Base-by-base conservation (phyloP, 352 stramenopile species). In the Globisporangium lucens region DNA sequence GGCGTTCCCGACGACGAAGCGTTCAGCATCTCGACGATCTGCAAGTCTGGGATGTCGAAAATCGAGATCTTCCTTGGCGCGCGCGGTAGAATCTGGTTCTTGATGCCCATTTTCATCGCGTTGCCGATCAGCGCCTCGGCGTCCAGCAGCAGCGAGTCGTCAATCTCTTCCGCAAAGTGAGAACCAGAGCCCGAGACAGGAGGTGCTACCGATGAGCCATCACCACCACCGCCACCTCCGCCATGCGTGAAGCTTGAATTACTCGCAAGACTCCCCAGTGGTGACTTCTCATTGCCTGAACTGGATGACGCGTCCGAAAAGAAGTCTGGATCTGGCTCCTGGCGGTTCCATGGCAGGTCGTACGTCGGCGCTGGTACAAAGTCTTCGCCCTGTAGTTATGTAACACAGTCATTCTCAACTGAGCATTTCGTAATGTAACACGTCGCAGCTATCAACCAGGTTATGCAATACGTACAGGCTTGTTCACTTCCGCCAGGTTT, bases 81-180 rank as follows among this genome's bases (percentile, higher is more conserved):
- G 1, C 73, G 76, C 0, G 79, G 82, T 24, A 89, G 53, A 15
- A 87, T 78, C 66, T 89, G 79, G 53, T 88, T 80, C 70, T 87
- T 79, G 6, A 89, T 75, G 0, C 80, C 81, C 79, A 90, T 89
- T 68, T 89, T 89, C 66, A 87, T 82, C 8, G 79, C 80, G 55
- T 90, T 85, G 10, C 75, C 82, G 58, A 93, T 91, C 65, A 93
- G 56, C 29, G 82, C 82, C 29, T 93, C 82, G 27, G 80, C 85
- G 59, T 93, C 85, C 66, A 85, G 65, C 0, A 93, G 69, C 49
- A 90, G 68, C 20, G 76, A 80, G 60, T 90, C 78, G 43, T 86
- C 79, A 24, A 83, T 46, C 8, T 75, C 67, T 24, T 89, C 75
- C 41, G 27, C 15, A 75, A 47, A 67, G 24, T 46, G 33, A 30